Percentiles rank a stretch among this genome's conserved stretches.
These are phyloP conservation scores for Sporothrix pallida DNA, from an alignment of 2,329 filamentous ascomycete genomes.

Conservation along the genomic window DNA sequence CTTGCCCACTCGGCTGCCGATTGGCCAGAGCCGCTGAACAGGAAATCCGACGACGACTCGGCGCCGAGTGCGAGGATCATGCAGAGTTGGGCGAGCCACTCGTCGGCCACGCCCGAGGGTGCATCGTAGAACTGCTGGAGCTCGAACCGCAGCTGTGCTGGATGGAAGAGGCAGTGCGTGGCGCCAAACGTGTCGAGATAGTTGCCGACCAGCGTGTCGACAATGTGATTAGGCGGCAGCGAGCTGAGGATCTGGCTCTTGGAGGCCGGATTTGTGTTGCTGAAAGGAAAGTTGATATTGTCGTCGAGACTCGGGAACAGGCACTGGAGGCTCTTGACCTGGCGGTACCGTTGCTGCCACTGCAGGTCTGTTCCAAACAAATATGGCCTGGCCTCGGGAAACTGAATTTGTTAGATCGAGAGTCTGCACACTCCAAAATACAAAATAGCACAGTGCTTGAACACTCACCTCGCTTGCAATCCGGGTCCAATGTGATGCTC, in stretches of 20 bases:
- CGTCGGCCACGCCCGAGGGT: conserved; percentile 36
- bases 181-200: conserved; percentile 41
- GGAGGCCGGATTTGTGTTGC: conserved; percentile 35
- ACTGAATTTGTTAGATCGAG: conserved; percentile 35
- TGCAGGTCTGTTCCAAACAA: conserved; percentile 38
- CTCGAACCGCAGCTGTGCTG: conserved; percentile 38
- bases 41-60: conserved; percentile 35
- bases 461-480: conserved; percentile 37
- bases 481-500: conserved; percentile 37
- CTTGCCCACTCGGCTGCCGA: conserved; percentile 39
- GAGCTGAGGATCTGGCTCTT: conserved; percentile 37
- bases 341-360: conserved; percentile 40
- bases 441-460: background rate
- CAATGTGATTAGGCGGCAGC: conserved; percentile 38
- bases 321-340: conserved; percentile 39
- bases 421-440: background rate
- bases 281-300: conserved; percentile 41
- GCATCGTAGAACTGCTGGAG: conserved; percentile 38
- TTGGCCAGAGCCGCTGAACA: conserved; percentile 37
- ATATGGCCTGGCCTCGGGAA: conserved; percentile 40
- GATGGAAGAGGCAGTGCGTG: conserved; percentile 41
- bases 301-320: conserved; percentile 38
- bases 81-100: conserved; percentile 41
- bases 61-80: conserved; percentile 42
- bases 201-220: conserved; percentile 38